Evolutionary conservation across 768 basidiomycete species (phyloP), one percentile per base, ranked within the genome.

Genomic region (Chalciporus piperatus): DNA sequence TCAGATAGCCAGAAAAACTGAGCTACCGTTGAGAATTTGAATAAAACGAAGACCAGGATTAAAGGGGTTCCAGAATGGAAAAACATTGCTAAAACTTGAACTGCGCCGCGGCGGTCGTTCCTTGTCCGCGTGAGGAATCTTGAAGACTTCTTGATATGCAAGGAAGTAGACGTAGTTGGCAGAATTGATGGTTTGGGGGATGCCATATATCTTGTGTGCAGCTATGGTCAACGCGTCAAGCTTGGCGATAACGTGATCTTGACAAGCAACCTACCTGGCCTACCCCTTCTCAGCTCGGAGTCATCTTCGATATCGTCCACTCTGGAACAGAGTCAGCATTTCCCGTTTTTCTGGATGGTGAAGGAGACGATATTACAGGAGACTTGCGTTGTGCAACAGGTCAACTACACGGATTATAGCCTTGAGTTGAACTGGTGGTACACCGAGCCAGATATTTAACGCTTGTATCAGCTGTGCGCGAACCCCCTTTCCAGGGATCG

Each of bases 121-220:
- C 16, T 13, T 41, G 51, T 47, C 30, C 32, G 41, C 32, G 20
- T 41, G 50, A 12, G 62, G 58, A 19, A 60, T 50, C 54, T 56
- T 73, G 56, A 87, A 83, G 1, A 92, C 78, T 56, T 95, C 90
- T 57, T 92, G 80, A 64, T 86, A 93, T 0, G 94, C 96, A 37
- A 93, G 82, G 66, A 98, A 99, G 65, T 96, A 98, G 35, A 93
- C 92, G 60, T 98, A 98, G 70, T 97, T 98, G 2, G 96, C 95
- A 4, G 87, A 84, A 67, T 99, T 99, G 70, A 99, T 93, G 0
- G 95, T 96, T 67, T 98, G 95, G 1, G 96, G 92, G 2, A 97
- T 75, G 3, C 96, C 96, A 61, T 93, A 99, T 58, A 99, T 94
- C 76, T 89, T 93, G 72, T 99, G 95, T 0, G 95, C 85, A n/a